Base-by-base conservation (phyloP, 2,329 filamentous ascomycete species). In the Arthrobotrys conoides region DNA sequence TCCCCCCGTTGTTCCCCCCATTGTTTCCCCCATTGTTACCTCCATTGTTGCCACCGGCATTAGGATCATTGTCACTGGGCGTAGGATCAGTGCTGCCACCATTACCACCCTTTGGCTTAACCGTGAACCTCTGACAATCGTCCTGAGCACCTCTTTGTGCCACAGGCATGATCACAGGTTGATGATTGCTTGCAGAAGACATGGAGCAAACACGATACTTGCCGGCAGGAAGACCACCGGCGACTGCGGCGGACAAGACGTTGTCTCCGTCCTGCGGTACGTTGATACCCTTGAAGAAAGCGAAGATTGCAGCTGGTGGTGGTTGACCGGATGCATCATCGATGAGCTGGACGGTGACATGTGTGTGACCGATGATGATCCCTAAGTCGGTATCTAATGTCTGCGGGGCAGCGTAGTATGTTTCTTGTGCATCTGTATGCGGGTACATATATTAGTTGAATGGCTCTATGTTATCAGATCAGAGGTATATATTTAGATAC, bases 241-340 rank as follows among this genome's bases (percentile, higher is more conserved):
- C 84, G 24, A 91, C 89, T 1, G 83, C 84, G 46, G 89, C 87
- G 12, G 85, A 83, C 10, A 91, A 85, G 4, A 86, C 84, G 64
- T 89, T 89, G 1, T 88, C 81, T 36, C 87, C 87, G 81, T 91
- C 87, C 38, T 89, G 89, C 16, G 84, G 86, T 77, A 90, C 89
- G 84, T 91, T 90, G 85, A 91, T 89, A 78, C 89, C 89, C 86
- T 91, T 90, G 87, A 91, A 91, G 84, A 90, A 90, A 82, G 85
- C 88, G 89, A 86, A 90, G 82, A 86, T 83, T 22, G 82, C 84
- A 36, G 89, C 86, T 79, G 90, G 87, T 5, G 89, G 86, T 30
- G 81, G 81, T 46, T 51, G 51, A 16, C 20, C 59, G 1, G 55
- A 63, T 30, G 73, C 46, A 80, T 71, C 66, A 18, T 80, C 89